A percentile compares a stretch with the other conserved stretches of the same genome.
Conservation (phyloP, 2,329 filamentous ascomycete species). For the Aspergillus puulaauensis region DNA sequence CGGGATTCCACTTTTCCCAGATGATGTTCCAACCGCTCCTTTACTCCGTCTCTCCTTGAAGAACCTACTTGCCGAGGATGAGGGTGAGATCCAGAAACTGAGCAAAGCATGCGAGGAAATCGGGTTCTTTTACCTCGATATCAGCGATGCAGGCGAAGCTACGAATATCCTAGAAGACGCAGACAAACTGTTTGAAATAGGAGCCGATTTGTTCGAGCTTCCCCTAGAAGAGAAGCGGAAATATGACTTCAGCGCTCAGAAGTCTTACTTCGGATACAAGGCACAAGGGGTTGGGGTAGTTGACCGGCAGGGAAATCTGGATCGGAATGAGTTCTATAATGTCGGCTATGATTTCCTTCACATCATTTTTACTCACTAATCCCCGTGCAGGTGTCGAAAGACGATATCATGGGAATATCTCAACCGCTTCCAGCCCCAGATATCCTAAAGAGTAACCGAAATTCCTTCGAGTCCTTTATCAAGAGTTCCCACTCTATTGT, state of each 20-base stretch:
- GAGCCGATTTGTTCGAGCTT: conserved; percentile 49
- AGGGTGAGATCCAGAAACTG: conserved; percentile 35
- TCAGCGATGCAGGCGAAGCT: conserved; percentile 40
- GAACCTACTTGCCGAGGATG: conserved; percentile 38
- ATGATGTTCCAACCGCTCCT: conserved; percentile 43
- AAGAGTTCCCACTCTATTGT: conserved; percentile 47
- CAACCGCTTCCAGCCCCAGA: conserved; percentile 43
- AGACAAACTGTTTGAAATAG: conserved; percentile 48
- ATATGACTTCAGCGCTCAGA: conserved; percentile 53
- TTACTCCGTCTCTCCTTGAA: conserved; percentile 43
- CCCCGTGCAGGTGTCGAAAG: conserved; percentile 48
- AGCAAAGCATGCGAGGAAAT: conserved; percentile 47
- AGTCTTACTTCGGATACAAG: conserved; percentile 57
- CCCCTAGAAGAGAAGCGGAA: conserved; percentile 52
- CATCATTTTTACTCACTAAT: not conserved
- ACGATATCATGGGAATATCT: conserved; percentile 48
- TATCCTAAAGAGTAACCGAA: conserved; percentile 38
- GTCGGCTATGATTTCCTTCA: conserved; percentile 25
- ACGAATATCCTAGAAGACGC: conserved; percentile 44
- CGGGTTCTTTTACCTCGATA: conserved; percentile 59
- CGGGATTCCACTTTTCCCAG: conserved; percentile 42
- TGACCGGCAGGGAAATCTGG: conserved; percentile 49
- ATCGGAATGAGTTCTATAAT: conserved; percentile 58
- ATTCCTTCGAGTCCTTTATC: conserved; percentile 46
- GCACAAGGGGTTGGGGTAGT: conserved; percentile 48